Base-by-base conservation (phyloP, 306 rosid genomes). In the Potentilla sterilis region DNA sequence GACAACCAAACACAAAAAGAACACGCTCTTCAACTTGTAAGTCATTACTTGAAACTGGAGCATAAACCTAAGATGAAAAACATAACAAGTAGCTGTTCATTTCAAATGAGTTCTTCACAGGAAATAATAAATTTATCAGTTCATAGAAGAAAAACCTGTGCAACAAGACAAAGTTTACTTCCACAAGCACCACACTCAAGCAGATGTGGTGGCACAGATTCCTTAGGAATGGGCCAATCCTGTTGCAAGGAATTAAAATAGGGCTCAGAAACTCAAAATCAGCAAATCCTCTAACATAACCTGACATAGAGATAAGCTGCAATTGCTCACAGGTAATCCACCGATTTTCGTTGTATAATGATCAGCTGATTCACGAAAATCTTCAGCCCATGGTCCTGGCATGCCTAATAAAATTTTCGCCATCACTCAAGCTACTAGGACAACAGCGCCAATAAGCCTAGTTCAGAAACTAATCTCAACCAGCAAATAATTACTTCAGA, bases 381-480 rank as follows among this genome's bases (percentile, higher is more conserved):
- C 81, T 32, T 82, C 37, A 0, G 97, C 97, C 97, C 96, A 94
- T 24, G 87, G 85, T 3, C 98, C 98, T 4, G 97, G 97, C 85
- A 94, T 66, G 37, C 98, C 98, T 24, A 91, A 85, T 3, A 88
- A 70, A 28, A 83, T 88, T 55, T 40, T 72, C 14, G 28, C 79
- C 96, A 88, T 85, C 69, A 51, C 66, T 75, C 77, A 43, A 42
- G 18, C 70, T 61, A 62, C 73, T 19, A 44, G 10, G 71, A 59
- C 19, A 67, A 12, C 40, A n/a, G 51, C 15, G 2, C 4, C 40
- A 43, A 0, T 35, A n/a, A 3, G 15, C 19, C 6, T 6, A 5
- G 37, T 37, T 14, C 1, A 42, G 28, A 28, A 28, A 28, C 28
- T 28, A 28, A 28, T 28, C 28, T 28, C 28, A 28, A 28, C 28